A percentile compares a stretch with the other conserved stretches of the same genome.
Evolutionary conservation across 148 eudicot genomes (phyloP).

Genomic region (Camellia granthamiana): DNA sequence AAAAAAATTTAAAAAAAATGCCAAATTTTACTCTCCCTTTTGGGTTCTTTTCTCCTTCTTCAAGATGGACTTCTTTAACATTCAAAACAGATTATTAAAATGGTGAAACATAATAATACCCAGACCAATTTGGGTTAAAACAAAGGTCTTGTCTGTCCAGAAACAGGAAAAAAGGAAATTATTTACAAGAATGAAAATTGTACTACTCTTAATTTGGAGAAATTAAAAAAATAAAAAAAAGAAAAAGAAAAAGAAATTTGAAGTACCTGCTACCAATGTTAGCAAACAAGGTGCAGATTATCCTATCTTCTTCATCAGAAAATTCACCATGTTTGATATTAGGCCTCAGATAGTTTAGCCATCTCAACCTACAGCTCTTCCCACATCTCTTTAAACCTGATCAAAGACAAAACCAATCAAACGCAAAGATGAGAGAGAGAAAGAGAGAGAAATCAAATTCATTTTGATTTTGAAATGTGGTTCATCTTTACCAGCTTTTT

Average conservation of each 20-base stretch:
- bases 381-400: conserved; percentile 29
- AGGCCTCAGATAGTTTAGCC: conserved; percentile 30
- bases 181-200: not conserved
- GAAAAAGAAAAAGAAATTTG: too few species aligned
- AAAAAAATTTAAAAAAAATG: too few species aligned
- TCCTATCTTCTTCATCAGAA: conserved; percentile 28
- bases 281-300: conserved; percentile 27
- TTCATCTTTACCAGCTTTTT: conserved; percentile 23
- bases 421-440: conserved; percentile 2
- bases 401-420: not conserved
- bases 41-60: not conserved
- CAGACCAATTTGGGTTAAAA: not conserved
- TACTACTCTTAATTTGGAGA: not conserved
- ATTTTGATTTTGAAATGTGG: not conserved
- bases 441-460: not conserved
- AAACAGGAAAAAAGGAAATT: not conserved
- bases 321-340: conserved; percentile 30
- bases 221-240: not conserved
- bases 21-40: not conserved
- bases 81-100: not conserved
- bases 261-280: conserved; percentile 30
- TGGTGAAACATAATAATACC: not conserved
- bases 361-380: conserved; percentile 29
- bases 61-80: not conserved
- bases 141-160: not conserved